Base-by-base conservation (phyloP, 2,329 filamentous ascomycete genomes). In the Pseudogymnoascus sp. region DNA sequence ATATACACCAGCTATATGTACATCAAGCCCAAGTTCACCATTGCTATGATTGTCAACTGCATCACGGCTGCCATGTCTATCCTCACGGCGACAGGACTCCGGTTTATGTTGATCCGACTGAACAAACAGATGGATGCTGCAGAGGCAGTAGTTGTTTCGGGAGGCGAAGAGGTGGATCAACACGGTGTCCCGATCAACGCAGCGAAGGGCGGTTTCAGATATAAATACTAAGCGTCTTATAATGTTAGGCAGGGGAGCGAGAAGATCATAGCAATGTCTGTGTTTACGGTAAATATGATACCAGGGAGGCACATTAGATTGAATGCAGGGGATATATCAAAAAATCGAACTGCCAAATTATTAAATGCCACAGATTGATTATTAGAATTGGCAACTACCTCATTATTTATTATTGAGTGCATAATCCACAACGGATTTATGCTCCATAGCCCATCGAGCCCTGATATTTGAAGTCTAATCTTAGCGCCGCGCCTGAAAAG, bases 1-100 rank as follows among this genome's bases (percentile, higher is more conserved):
- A 92, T 93, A 68, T 92, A 88, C 71, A 85, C 86, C 0, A 82
- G 79, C 64, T 89, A 89, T 69, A 83, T 90, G 80, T 90, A 90
- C 69, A 82, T 83, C 14, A 77, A 83, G 66, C 78, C 78, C 8
- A 74, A 71, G 60, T 81, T 80, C 68, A 74, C 83, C 4, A 77
- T 84, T 14, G 87, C 89, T 3, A 87, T 92, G 77, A 79, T 80
- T 5, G 86, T 90, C 61, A 90, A 90, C 73, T 89, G 86, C 69
- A 81, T 79, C 1, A 89, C 86, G 16, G 82, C 84, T 0, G 81
- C 85, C 21, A 72, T 91, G 51, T 84, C 88, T 1, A 86, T 92
- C 51, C 69, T 84, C 25, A 81, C 85, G 65, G 88, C 88, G 0
- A 83, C 83, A 0, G 73, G 85, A 2, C 77, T 92, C 69, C 78